Conservation (phyloP, 2,329 filamentous ascomycete genomes). For the Tolypocladium paradoxum region DNA sequence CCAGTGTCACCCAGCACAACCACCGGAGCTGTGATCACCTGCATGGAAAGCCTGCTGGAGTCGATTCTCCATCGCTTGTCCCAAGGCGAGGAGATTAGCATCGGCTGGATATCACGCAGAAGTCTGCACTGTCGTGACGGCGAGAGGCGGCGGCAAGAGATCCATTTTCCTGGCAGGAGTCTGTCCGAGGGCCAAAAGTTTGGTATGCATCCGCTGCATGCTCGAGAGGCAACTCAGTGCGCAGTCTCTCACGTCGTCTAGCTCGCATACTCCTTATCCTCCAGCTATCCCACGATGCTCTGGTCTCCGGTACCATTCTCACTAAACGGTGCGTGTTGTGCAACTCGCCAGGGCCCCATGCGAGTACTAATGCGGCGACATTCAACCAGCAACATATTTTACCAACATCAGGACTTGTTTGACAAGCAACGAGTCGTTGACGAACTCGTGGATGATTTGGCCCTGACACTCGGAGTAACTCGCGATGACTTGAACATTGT, state of each 20-base stretch:
- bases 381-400: slow-evolving; percentile 60
- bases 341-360: not conserved
- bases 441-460: slow-evolving; percentile 62
- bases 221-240: not conserved
- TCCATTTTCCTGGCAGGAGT: slow-evolving; percentile 37
- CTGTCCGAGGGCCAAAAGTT: slow-evolving; percentile 40
- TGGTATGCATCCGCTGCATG: slow-evolving; percentile 23
- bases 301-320: slow-evolving; percentile 41
- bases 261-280: slow-evolving; percentile 48
- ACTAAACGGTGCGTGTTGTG: slow-evolving; percentile 45
- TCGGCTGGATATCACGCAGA: slow-evolving; percentile 15
- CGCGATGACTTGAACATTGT: slow-evolving; percentile 63
- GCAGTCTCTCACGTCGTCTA: slow-evolving; percentile 14
- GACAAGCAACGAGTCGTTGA: slow-evolving; percentile 58
- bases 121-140: slow-evolving; percentile 2
- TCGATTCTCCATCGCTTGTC: slow-evolving; percentile 16
- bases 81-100: slow-evolving; percentile 13
- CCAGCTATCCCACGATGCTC: slow-evolving; percentile 47
- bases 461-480: slow-evolving; percentile 54
- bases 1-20: not conserved
- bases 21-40: slow-evolving; percentile 16
- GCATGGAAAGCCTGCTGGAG: slow-evolving; percentile 25
- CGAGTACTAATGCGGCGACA: not conserved
- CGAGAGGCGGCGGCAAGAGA: slow-evolving; percentile 5
- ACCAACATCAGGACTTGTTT: slow-evolving; percentile 65